Evolutionary conservation across 495 filamentous ascomycete genomes (phyloP), one percentile per base, ranked within the genome.

Genomic region (Aspergillus ellipticus): DNA sequence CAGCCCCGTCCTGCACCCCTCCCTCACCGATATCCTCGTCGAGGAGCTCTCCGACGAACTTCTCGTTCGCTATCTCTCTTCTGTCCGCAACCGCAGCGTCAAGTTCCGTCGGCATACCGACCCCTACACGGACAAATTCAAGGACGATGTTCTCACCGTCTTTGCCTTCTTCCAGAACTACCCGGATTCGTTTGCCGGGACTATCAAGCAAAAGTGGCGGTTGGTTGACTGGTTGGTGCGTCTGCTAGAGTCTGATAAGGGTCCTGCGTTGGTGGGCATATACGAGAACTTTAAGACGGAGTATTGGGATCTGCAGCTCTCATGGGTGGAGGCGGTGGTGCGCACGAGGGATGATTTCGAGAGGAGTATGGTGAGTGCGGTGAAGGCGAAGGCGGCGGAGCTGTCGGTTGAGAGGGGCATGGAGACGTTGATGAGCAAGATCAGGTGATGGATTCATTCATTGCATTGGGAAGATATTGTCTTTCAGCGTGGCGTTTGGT

Each of bases 261-360:
- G 73, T 0, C 76, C 83, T 6, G 70, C 69, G 15, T 71, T 97
- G 5, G 83, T 89, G 3, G 80, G 83, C 24, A 84, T 89, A 6
- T 97, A 96, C 48, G 89, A 88, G 60, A 74, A 76, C 15, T 91
- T 97, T 72, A 96, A 96, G 76, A 68, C 74, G 29, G 79, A 84
- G 54, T 96, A 96, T 66, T 97, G 92, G 93, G 94, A 99, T 72
- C 76, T 96, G 64, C 90, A 93, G 71, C 83, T 96, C 49, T 86
- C 84, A 24, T 99, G 94, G 94, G 92, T 97, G n/a, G 94, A 99
- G 76, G 85, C 88, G 17, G 94, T 96, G 56, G 66, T 99, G 53
- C 79, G 91, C 69, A 75, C 85, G 3, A 74, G 94, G 54, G 94
- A 99, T 71, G 94, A 99, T 71, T 96, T 96, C 72, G 93, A 96